Base-by-base conservation (phyloP, 2,329 filamentous ascomycete species). In the Penicillium sp. region DNA sequence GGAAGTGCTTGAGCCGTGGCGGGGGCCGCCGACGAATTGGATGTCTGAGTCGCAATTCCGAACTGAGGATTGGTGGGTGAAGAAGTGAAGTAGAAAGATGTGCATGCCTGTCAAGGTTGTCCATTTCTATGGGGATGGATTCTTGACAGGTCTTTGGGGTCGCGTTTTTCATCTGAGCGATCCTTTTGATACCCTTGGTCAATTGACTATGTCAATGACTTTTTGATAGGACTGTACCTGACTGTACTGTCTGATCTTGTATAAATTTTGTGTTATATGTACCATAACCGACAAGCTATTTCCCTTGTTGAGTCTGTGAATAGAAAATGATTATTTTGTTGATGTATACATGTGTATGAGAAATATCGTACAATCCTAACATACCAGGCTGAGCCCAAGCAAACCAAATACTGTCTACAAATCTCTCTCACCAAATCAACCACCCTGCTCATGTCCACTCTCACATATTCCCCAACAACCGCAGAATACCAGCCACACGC, bases 401-500 rank as follows among this genome's bases (percentile, higher is more conserved):
- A 49, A 49, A n/a, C 26, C 24, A n/a, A 28, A 28, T 3, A 15
- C 10, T 8, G 22, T 26, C 13, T 47, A 47, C n/a, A 19, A 9
- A 42, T 4, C 38, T 42, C 38, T 8, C 38, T 42, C 38, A 7
- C 7, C 9, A 12, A 42, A 42, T 42, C 38, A 19, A n/a, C 3
- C 38, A 19, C 40, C n/a, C n/a, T 44, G 8, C 40, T 13, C n/a
- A 22, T 13, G 19, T 42, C 35, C 35, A 35, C 30, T 6, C 44
- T 73, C 64, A 80, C 67, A 79, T 72, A 65, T 80, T 80, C 22
- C 65, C 62, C 67, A 80, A 63, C 50, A 81, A 72, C 45, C 75
- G 72, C 47, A 73, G 24, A 55, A 81, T 69, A 12, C 79, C 80
- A 47, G 62, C 71, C 26, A 76, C 65, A 61, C 79, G 74, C 7